Conservation (phyloP, 148 eudicot species). For the Vaccinium corymbosum region DNA sequence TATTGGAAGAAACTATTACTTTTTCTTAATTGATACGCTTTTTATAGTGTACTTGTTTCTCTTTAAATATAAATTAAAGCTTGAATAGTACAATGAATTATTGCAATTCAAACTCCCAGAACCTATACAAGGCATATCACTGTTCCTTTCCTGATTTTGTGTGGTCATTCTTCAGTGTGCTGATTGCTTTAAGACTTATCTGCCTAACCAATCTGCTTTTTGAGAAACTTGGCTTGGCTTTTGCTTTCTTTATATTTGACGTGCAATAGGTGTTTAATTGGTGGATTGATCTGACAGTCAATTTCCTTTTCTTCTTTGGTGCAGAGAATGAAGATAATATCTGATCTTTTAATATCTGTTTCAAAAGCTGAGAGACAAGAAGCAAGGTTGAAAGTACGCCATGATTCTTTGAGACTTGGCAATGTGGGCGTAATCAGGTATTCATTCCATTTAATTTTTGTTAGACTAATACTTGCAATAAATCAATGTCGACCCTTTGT, state of each 20-base stretch:
- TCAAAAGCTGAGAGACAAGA: conserved; percentile 99
- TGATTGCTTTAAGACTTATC: neutral
- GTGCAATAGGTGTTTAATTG: neutral
- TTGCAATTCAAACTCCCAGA: neutral
- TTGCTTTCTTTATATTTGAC: neutral
- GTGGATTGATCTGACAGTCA: neutral
- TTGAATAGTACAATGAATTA: neutral
- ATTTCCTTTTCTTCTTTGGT: conserved; percentile 17
- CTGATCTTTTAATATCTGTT: conserved; percentile 88
- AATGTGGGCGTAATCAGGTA: conserved; percentile 95
- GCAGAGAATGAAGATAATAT: conserved; percentile 89
- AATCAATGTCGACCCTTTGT: neutral
- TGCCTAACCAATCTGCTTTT: neutral
- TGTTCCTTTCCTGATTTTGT: neutral
- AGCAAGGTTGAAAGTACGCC: conserved; percentile 92
- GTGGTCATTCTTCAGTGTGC: neutral
- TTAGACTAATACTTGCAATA: neutral
- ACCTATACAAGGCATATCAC: neutral
- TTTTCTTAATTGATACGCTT: neutral
- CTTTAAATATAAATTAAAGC: neutral
- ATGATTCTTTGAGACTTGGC: conserved; percentile 92
- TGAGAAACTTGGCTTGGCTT: neutral
- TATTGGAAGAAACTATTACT: neutral
- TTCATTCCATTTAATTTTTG: conserved; percentile 3
- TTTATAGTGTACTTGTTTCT: neutral